Conservation (phyloP, 192 early-diverging fungal genomes). For the Polychytrium aggregatum region DNA sequence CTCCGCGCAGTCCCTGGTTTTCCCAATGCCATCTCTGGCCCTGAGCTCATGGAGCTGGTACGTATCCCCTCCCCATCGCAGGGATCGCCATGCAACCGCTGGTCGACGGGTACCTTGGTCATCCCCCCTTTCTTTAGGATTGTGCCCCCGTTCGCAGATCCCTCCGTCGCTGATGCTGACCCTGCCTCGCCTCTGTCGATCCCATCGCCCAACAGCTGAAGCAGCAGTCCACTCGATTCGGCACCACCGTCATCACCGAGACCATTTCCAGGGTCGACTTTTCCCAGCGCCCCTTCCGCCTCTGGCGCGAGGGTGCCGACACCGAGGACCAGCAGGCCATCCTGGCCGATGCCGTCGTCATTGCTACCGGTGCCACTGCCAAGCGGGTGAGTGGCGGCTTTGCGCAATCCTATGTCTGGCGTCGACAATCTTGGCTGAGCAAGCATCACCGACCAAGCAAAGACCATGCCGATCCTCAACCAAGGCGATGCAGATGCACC, state of each 20-base stretch:
- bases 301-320: slow-evolving; percentile 75
- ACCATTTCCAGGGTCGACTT: slow-evolving; percentile 81
- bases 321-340: slow-evolving; percentile 58
- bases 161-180: no score
- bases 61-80: slow-evolving; percentile 12
- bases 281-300: slow-evolving; percentile 65
- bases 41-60: slow-evolving; percentile 77
- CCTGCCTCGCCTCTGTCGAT: no score
- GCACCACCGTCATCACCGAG: slow-evolving; percentile 79
- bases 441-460: no score
- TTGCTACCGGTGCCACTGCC: slow-evolving; percentile 92
- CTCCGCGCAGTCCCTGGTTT: slow-evolving; percentile 66
- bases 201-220: slow-evolving; percentile 23
- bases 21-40: slow-evolving; percentile 78
- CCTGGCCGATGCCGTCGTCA: slow-evolving; percentile 69
- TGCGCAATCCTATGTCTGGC: no score
- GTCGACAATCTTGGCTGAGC: no score
- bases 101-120: not conserved
- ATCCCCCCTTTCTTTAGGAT: not conserved
- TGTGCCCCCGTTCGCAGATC: no score
- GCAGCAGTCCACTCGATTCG: slow-evolving; percentile 70
- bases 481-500: no score
- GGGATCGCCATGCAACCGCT: slow-evolving; percentile 67
- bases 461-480: no score
- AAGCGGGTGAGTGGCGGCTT: slow-evolving; percentile 44